phyloP scores from a whole-genome alignment of 306 rosid genomes.

The Vigna unguiculata region DNA sequence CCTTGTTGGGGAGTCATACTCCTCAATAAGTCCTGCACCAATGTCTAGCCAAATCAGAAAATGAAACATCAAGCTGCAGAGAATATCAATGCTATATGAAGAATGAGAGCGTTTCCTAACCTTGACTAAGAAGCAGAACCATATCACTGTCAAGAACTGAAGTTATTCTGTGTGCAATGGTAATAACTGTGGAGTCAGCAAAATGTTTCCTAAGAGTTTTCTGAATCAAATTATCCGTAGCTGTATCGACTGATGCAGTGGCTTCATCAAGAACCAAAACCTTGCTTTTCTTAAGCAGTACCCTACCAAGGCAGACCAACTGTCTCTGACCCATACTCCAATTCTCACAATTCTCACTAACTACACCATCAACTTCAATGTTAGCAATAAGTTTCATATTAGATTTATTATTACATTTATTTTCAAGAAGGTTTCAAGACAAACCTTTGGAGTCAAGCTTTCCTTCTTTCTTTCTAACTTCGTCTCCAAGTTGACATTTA shows the following conservation, averaged over 20 bases:
- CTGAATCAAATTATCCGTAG: constrained; percentile 90
- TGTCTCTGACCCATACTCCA: constrained; percentile 99
- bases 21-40: constrained; percentile 76
- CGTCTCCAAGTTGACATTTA: constrained; percentile 91
- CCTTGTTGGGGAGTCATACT: constrained; percentile 67
- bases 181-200: constrained; percentile 67
- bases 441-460: constrained; percentile 82
- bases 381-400: constrained; percentile 22
- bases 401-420: neutral
- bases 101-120: constrained; percentile 43
- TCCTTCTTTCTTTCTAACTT: constrained; percentile 82
- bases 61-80: neutral
- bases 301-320: constrained; percentile 87
- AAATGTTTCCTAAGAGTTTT: constrained; percentile 74
- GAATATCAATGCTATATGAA: neutral
- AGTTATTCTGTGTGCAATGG: constrained; percentile 88
- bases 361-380: constrained; percentile 49
- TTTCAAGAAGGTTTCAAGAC: constrained; percentile 19
- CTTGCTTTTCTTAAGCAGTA: constrained; percentile 80
- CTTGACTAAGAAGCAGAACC: constrained; percentile 84
- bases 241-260: constrained; percentile 88
- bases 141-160: constrained; percentile 81
- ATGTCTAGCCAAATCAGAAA: constrained; percentile 1
- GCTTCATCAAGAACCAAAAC: constrained; percentile 93
- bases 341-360: constrained; percentile 83